These are phyloP conservation scores for Poterioochromonas sp. DNA, from an alignment of 352 stramenopile species.

Conservation along the genomic window DNA sequence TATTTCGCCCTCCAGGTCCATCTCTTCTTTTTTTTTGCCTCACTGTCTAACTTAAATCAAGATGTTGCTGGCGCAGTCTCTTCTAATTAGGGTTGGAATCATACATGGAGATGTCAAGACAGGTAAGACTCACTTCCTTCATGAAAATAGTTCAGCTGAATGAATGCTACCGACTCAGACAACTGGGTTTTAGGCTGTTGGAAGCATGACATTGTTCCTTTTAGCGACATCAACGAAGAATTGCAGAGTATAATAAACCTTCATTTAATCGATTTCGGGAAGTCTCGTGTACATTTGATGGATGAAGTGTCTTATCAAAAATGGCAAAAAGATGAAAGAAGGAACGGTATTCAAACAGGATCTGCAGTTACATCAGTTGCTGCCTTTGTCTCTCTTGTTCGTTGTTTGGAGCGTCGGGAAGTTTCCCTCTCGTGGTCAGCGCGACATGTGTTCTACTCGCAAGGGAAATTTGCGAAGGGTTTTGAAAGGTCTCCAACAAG, in stretches of 20 bases:
- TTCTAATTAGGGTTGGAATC: background rate
- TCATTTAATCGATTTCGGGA: conserved; percentile 5
- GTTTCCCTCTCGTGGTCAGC: background rate
- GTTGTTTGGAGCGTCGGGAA: background rate
- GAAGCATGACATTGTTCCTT: no score
- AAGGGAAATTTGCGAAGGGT: background rate
- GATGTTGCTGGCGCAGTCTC: background rate
- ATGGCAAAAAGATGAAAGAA: no score
- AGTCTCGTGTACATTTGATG: background rate
- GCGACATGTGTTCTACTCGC: background rate
- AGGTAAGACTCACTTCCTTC: background rate
- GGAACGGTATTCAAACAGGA: no score
- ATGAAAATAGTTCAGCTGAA: no score
- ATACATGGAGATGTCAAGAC: background rate
- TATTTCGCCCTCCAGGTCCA: background rate
- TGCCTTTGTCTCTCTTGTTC: background rate
- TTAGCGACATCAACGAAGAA: background rate
- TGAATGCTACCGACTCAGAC: no score
- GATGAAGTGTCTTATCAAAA: no score
- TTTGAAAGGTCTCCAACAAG: background rate
- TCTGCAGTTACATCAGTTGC: no score
- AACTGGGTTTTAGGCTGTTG: no score
- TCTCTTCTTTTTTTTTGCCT: no score
- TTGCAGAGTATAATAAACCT: background rate
- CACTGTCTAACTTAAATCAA: no score